These are phyloP conservation scores for Eucalyptus albens DNA, from an alignment of 345 rosid genomes.

Conservation along the genomic window DNA sequence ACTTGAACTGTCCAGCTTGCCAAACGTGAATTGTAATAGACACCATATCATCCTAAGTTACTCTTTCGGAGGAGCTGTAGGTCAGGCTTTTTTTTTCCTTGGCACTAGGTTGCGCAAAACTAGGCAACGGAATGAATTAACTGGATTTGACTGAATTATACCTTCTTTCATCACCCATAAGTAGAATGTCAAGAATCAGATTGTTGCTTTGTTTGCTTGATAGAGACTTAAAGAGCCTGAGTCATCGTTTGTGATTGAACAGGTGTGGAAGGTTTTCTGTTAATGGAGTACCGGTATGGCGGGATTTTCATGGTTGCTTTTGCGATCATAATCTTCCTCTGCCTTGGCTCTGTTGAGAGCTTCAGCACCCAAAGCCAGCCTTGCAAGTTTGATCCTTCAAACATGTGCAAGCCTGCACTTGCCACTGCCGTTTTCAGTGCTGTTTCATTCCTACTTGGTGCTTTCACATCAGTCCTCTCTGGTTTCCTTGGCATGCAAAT, in stretches of 20 bases:
- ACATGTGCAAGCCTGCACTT: background rate
- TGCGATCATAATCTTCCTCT: background rate
- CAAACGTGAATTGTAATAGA: background rate
- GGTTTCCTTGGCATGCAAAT: slow-evolving; percentile 29
- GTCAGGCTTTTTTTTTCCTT: background rate
- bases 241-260: background rate
- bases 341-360: background rate
- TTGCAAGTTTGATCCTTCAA: background rate
- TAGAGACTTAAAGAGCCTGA: background rate
- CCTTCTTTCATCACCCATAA: background rate
- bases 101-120: background rate
- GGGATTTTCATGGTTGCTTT: background rate
- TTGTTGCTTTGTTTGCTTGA: background rate
- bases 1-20: background rate
- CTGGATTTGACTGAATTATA: background rate
- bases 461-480: slow-evolving; percentile 19
- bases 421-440: background rate
- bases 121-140: background rate
- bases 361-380: background rate
- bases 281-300: background rate
- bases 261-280: background rate
- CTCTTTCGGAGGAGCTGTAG: background rate
- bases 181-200: background rate
- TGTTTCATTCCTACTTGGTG: slow-evolving; percentile 13
- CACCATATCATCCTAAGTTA: background rate